Evolutionary conservation across 2,329 filamentous ascomycete species (phyloP), one percentile per base, ranked within the genome.

Genomic region (Apiospora sp.): DNA sequence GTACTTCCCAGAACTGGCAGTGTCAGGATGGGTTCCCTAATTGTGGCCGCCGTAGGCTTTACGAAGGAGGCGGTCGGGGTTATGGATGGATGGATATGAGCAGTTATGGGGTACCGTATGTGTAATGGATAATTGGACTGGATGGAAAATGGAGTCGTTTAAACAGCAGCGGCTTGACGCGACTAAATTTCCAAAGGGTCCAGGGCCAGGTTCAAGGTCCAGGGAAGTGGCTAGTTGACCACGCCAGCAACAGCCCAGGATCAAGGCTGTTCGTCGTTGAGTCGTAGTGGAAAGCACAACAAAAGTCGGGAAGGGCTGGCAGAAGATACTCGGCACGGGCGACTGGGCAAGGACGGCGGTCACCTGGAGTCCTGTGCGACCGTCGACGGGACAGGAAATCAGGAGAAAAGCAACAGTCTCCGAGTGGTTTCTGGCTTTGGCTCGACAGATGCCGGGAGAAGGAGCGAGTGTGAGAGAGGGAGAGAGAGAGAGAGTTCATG

Each of bases 181-280:
- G 41, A 68, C 41, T 68, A 68, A 68, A 48, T 68, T 68, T 68
- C 67, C 46, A 41, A 70, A 58, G 48, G 68, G 68, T 70, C 68
- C 68, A 70, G 68, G 68, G 13, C 54, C 54, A 64, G 54, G 54
- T 64, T 64, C 54, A 64, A 51, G 68, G 68, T 70, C 68, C 68
- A 70, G 68, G 68, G 68, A 58, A 70, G 68, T 70, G 27, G 48
- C 68, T 70, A 54, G 68, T 44, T 27, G 68, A 22, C 48, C 68
- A 70, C 30, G 43, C 67, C 58, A 64, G 30, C 58, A 64, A 22
- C 54, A 37, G 19, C 30, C 58, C 58, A 41, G 58, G 58, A 64
- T 64, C 58, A 64, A 41, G 58, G 58, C 58, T 64, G 34, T 24
- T 64, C 30, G 58, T 64, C 58, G 34, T 64, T 41, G 58, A 34